Percentiles rank a stretch among this genome's conserved stretches.
Evolutionary conservation across 2,329 filamentous ascomycete genomes (phyloP).

Genomic region (Trichoderma sp.): DNA sequence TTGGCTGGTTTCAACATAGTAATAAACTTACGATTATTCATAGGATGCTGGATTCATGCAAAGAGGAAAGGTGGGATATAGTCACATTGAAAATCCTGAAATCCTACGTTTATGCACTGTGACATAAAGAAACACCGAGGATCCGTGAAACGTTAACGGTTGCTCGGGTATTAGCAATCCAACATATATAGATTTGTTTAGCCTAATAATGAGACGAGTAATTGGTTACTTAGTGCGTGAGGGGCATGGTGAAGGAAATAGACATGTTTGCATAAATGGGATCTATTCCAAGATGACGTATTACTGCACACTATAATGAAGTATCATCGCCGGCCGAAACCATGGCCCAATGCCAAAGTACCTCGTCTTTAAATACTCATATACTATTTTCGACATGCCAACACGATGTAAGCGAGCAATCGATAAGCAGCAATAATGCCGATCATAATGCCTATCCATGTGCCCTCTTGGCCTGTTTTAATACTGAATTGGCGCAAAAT

Average conservation of each 20-base stretch:
- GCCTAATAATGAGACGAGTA: background rate
- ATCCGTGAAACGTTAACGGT: background rate
- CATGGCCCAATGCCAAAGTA: background rate
- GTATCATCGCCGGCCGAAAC: background rate
- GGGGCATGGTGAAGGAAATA: background rate
- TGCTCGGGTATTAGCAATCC: background rate
- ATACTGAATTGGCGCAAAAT: slow-evolving; percentile 72
- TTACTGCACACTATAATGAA: background rate
- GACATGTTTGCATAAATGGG: background rate
- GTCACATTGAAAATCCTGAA: background rate
- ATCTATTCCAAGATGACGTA: background rate
- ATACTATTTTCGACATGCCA: background rate
- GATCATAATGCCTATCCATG: slow-evolving; percentile 74
- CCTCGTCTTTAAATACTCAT: background rate
- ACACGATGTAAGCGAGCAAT: slow-evolving; percentile 12
- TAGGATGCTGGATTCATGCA: background rate
- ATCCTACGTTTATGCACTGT: background rate
- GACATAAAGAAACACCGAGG: background rate
- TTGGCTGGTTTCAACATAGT: background rate
- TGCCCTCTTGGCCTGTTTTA: slow-evolving; percentile 64
- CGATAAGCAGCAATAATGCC: slow-evolving; percentile 63
- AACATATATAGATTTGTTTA: background rate
- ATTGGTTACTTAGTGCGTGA: background rate
- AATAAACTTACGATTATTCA: background rate
- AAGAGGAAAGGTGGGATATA: background rate